phyloP scores from a whole-genome alignment of 1,139 yeast species.

The Yamadazyma sp. region DNA sequence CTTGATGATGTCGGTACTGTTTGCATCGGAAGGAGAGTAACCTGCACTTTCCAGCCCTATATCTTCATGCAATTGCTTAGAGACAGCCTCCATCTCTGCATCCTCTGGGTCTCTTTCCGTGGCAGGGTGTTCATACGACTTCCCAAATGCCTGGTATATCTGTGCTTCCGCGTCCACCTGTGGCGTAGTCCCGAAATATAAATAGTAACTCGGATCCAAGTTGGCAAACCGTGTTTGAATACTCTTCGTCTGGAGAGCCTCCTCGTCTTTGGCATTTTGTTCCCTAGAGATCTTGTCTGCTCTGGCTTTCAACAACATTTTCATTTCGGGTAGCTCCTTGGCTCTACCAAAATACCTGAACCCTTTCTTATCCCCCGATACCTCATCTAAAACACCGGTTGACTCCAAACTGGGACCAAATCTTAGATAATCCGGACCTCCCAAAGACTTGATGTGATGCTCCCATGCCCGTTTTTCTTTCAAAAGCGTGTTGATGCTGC shows the following conservation, averaged over 20 bases:
- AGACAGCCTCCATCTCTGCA: conserved; percentile 5
- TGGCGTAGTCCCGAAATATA: conserved; percentile 30
- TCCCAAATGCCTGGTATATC: not conserved
- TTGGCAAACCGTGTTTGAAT: conserved; percentile 16
- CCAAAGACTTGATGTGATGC: conserved; percentile 61
- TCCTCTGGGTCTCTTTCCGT: not conserved
- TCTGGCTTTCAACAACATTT: conserved; percentile 44
- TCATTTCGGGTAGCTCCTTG: conserved; percentile 74
- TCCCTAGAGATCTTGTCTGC: conserved; percentile 16
- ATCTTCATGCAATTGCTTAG: conserved; percentile 3
- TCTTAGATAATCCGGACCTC: conserved; percentile 64
- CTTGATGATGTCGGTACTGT: conserved; percentile 11
- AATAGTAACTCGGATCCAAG: conserved; percentile 41
- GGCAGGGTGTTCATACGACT: too few relatives aligned
- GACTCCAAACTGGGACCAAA: conserved; percentile 24
- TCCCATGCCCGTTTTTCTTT: conserved; percentile 80
- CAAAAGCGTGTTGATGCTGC: conserved; percentile 66
- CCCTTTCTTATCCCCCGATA: conserved; percentile 41
- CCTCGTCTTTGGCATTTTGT: conserved; percentile 13
- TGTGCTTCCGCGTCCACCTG: conserved; percentile 15
- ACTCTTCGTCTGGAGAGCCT: conserved; percentile 18
- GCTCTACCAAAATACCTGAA: conserved; percentile 85
- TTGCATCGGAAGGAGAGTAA: not conserved
- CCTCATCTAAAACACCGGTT: conserved; percentile 22
- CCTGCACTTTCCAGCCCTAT: conserved; percentile 1